Evolutionary conservation across 169 alveolate species (phyloP), one percentile per base, ranked within the genome.

Genomic region (Plasmodium gallinaceum): DNA sequence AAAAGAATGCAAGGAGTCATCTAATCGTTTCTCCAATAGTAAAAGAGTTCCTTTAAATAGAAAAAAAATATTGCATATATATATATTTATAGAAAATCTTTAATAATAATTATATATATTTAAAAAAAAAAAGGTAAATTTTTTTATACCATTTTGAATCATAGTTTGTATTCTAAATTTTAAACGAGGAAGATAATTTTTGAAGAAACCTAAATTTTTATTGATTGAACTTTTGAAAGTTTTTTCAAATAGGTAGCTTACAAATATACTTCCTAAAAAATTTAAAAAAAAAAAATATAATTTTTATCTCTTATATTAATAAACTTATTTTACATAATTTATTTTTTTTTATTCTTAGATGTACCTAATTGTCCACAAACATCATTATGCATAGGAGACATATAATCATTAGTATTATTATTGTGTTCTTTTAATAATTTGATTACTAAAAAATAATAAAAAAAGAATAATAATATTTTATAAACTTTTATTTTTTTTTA

Each of bases 361-460:
- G 12, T 37, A 76, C 88, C 88, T 66, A 76, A 20, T 32, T 76
- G 88, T 5, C 69, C 58, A 16, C 88, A 76, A 16, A 76, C 88
- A 64, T 76, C 88, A 10, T 75, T 32, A 65, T 76, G 75, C 73
- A 48, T 16, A 7, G 88, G 88, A 7, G 76, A 26, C 39, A 76
- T 8, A 18, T 76, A 76, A 45, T 76, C 24, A 2, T 18, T 8
- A 1, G 60, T 5, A 8, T 9, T 26, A 7, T 54, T 75, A n/a
- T 62, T 54, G 37, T 76, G 64, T 52, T 62, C 58, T 54, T 76
- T 76, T 39, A 76, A 46, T 39, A 65, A 65, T 39, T 65, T 65
- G 9, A 16, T 39, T 39, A 42, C 58, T 65, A 37, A 14, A 57
- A 12, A 9, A 18, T 14, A 22, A 22, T 7, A 22, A 7, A 2